phyloP scores from a whole-genome alignment of 495 filamentous ascomycete species.

The Pseudevernia furfuracea region DNA sequence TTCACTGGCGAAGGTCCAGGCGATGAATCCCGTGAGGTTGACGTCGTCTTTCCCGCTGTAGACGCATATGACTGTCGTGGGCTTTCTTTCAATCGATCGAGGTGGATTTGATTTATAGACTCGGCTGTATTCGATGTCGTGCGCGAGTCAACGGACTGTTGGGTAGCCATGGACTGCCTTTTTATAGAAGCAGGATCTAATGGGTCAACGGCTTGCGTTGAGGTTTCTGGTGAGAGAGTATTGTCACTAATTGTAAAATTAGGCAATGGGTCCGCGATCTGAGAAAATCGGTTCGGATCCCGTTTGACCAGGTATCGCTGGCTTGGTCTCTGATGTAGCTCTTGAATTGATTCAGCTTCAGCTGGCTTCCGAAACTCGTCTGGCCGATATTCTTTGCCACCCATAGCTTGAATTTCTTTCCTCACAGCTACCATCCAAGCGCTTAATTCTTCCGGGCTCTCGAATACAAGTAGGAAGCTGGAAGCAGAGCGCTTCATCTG shows the following conservation, averaged over 20 bases:
- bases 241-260: conserved; percentile 27
- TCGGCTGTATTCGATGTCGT: conserved; percentile 22
- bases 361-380: conserved; percentile 45
- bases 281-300: conserved; percentile 57
- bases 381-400: conserved; percentile 52
- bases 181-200: conserved; percentile 31
- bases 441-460: conserved; percentile 78
- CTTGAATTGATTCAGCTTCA: conserved; percentile 33
- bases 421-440: conserved; percentile 61
- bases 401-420: conserved; percentile 59
- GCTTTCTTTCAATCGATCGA: conserved; percentile 21
- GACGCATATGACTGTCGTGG: conserved; percentile 23
- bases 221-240: conserved; percentile 27
- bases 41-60: conserved; percentile 32
- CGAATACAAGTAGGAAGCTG: conserved; percentile 71
- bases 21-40: conserved; percentile 49
- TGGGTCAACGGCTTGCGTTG: conserved; percentile 32
- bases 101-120: conserved; percentile 22
- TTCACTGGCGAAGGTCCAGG: conserved; percentile 40
- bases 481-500: conserved; percentile 54
- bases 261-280: conserved; percentile 47
- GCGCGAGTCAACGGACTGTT: conserved; percentile 17
- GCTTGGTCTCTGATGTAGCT: conserved; percentile 43
- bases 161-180: conserved; percentile 25
- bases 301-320: conserved; percentile 44